Base-by-base conservation (phyloP, 257 asterid genomes). In the Agastache rugosa region DNA sequence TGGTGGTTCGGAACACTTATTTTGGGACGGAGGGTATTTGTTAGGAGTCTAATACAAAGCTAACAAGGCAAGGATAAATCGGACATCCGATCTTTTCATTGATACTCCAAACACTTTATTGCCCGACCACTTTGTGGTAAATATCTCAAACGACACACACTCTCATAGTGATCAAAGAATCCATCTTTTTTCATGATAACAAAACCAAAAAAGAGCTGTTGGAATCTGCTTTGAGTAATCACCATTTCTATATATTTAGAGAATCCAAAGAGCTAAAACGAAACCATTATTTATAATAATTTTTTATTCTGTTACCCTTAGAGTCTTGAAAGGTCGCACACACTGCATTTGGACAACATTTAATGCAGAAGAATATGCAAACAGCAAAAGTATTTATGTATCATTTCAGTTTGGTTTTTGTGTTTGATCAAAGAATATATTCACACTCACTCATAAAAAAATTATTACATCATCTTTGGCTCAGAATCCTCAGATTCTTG, bases 321-420 rank as follows among this genome's bases (percentile, higher is more conserved):
- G 75, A 69, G 74, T 23, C 54, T 17, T 75, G 78, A 75, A 75
- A 65, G 78, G 79, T 35, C 85, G 63, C 71, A 73, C 2, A 63
- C 31, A 31, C 14, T 22, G 19, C 50, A 62, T 27, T 42, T 20
- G 61, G 67, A 69, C 42, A 45, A 63, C 63, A 67, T 22, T 41
- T 31, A 17, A 17, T n/a, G 58, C 23, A 39, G 35, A 54, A 61
- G 72, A 77, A 69, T 74, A 74, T 60, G 66, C 55, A 23, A 31
- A 25, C 29, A 25, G 29, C 29, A 3, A 14, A 16, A 50, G 25
- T 27, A 39, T 39, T 11, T 56, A 11, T 15, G 59, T 68, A 71
- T 50, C 67, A 62, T 61, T 63, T 70, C 76, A 62, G 61, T 41
- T 58, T 5, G 20, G 68, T 44, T 42, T 71, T 54, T 10, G 60